Percentiles rank a stretch among this genome's conserved stretches.
These are phyloP conservation scores for Avena insularis DNA, from an alignment of 176 grass and related monocot species.

Conservation along the genomic window DNA sequence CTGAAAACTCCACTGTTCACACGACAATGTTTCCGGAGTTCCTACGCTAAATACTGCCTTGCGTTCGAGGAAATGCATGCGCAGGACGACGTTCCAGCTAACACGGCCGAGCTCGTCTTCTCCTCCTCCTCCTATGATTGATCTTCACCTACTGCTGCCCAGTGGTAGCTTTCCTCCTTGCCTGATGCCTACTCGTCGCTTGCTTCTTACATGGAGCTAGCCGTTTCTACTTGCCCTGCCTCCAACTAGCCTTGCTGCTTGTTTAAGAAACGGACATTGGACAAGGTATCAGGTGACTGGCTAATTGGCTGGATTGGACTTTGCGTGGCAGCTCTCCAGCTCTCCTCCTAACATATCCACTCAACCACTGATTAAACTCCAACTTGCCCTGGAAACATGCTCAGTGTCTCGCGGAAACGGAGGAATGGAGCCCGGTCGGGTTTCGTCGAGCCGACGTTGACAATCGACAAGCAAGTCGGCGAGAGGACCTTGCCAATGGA, in stretches of 20 bases:
- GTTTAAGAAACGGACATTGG: constrained; percentile 48
- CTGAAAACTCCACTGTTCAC: constrained; percentile 9
- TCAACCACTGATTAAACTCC: not conserved
- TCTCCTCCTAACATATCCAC: constrained; percentile 24
- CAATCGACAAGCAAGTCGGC: constrained; percentile 51
- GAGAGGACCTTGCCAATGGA: not conserved
- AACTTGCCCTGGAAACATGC: constrained; percentile 26
- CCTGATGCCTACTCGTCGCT: constrained; percentile 39
- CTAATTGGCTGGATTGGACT: constrained; percentile 36
- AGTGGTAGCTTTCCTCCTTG: not conserved
- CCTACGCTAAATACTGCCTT: constrained; percentile 53
- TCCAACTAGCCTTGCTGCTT: constrained; percentile 43
- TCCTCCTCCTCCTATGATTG: constrained; percentile 30
- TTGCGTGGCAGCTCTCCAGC: constrained; percentile 24
- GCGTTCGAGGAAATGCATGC: constrained; percentile 48
- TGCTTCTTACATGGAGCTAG: constrained; percentile 47
- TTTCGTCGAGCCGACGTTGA: constrained; percentile 29
- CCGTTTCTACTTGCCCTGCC: not conserved
- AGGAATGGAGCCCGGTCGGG: not conserved
- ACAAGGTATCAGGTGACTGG: constrained; percentile 2
- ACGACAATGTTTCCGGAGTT: constrained; percentile 11
- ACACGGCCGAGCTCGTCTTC: not conserved
- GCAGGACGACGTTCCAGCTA: constrained; percentile 47
- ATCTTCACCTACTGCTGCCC: constrained; percentile 48
- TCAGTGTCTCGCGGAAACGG: constrained; percentile 46